Conservation (phyloP, 2,329 filamentous ascomycete species). For the Arthrobotrys conoides region DNA sequence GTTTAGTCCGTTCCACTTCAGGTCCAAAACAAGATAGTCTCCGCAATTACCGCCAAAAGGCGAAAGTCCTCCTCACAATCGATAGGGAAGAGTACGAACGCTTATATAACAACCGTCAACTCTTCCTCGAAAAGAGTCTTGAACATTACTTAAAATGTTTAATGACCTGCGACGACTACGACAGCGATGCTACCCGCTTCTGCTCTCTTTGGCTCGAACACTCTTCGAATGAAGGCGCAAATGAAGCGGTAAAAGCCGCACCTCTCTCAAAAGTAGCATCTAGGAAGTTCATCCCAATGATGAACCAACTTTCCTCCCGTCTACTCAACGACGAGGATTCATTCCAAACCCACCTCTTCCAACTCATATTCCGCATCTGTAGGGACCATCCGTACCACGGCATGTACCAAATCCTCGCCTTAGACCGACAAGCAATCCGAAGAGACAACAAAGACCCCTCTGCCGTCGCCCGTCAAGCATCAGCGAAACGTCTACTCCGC, state of each 20-base stretch:
- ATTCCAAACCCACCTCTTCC: conserved; percentile 83
- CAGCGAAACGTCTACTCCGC: conserved; percentile 72
- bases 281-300: conserved; percentile 89
- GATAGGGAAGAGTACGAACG: conserved; percentile 89
- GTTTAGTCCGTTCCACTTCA: conserved; percentile 69
- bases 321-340: conserved; percentile 77
- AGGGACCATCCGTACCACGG: conserved; percentile 94
- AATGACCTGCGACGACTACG: conserved; percentile 85
- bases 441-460: conserved; percentile 77
- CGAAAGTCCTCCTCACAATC: conserved; percentile 89
- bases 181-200: conserved; percentile 91
- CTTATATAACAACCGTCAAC: conserved; percentile 80
- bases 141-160: conserved; percentile 94
- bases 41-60: conserved; percentile 76
- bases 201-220: conserved; percentile 94
- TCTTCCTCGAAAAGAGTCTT: conserved; percentile 88
- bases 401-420: conserved; percentile 96
- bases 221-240: conserved; percentile 81
- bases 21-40: conserved; percentile 69
- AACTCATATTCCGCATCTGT: conserved; percentile 85
- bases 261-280: conserved; percentile 81
- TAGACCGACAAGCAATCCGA: conserved; percentile 71
- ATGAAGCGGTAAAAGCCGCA: conserved; percentile 79
- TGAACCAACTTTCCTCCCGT: conserved; percentile 97
- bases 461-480: conserved; percentile 79